These are phyloP conservation scores for Beauveria asiatica DNA, from an alignment of 2,329 filamentous ascomycete species.

Conservation along the genomic window DNA sequence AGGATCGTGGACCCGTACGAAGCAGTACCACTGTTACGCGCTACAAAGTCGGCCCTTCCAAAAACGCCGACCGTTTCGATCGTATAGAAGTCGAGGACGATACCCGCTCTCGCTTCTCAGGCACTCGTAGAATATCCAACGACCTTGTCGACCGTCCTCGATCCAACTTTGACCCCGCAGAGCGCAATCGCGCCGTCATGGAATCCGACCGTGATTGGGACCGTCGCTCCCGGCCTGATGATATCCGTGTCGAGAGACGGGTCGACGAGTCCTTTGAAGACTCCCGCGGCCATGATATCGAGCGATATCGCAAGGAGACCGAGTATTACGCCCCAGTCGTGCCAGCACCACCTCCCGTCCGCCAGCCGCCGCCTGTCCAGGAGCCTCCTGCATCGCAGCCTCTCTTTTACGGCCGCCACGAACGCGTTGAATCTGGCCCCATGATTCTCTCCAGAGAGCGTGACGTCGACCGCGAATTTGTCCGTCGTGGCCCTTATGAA, in stretches of 20 bases:
- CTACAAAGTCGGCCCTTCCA: constrained; percentile 38
- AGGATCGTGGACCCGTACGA: constrained; percentile 31
- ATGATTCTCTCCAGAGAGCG: constrained; percentile 34
- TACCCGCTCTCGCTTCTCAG: constrained; percentile 34
- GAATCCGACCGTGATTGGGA: constrained; percentile 38
- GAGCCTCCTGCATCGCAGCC: constrained; percentile 46
- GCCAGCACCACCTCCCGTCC: constrained; percentile 42
- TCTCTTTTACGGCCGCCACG: constrained; percentile 38
- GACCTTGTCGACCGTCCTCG: constrained; percentile 39
- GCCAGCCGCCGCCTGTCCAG: constrained; percentile 45
- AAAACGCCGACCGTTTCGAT: constrained; percentile 32
- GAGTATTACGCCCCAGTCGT: constrained; percentile 51
- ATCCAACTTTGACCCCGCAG: constrained; percentile 38
- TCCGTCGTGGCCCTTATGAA: constrained; percentile 25
- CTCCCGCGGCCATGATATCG: constrained; percentile 39
- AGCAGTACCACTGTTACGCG: constrained; percentile 39
- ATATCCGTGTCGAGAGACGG: constrained; percentile 45
- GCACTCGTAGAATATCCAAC: constrained; percentile 28
- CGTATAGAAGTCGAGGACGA: constrained; percentile 39
- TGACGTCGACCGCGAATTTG: constrained; percentile 29
- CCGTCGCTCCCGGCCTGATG: constrained; percentile 31
- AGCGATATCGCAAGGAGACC: constrained; percentile 53
- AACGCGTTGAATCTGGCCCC: constrained; percentile 35
- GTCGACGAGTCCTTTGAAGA: constrained; percentile 42
- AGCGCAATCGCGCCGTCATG: constrained; percentile 29